Base-by-base conservation (phyloP, 108 stramenopile species). In the Conticribra guillardii region DNA sequence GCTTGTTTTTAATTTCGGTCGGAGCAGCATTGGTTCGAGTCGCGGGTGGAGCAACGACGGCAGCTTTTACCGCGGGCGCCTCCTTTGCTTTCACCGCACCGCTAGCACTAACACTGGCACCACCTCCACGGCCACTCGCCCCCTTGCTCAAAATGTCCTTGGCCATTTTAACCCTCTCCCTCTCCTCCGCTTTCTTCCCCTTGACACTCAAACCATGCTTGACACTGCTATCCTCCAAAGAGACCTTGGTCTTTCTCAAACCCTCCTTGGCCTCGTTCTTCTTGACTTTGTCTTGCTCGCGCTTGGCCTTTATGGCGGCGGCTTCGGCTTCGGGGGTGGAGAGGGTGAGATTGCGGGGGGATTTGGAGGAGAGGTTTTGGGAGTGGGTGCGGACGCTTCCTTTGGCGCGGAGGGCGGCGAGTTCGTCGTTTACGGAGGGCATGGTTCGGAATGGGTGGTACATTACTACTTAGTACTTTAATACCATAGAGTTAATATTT, bases 321-420 rank as follows among this genome's bases (percentile, higher is more conserved):
- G 14, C 77, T 34, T 78, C 77, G 34, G 77, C 77, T 32, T 78
- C 71, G 18, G 77, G 77, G 1, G 77, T 78, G 46, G 77, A 78
- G 24, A 78, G 71, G 46, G 30, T 30, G 11, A 29, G 14, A n/a
- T 46, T 52, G 26, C 64, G 45, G 0, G 50, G 32, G 19, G 67
- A 47, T 46, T 67, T 56, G 32, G 56, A 32, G 22, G 18, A 32
- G 15, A 78, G 64, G 22, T 27, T 46, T 1, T 52, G 23, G 47
- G 71, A 64, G 27, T 55, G 64, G 41, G 64, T 45, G 18, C 65
- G 66, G 16, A 73, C 71, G 22, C 54, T 41, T 34, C 77, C 77
- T 26, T 55, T 45, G 44, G 64, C 53, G 15, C 77, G 77, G 50
- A 78, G 64, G 28, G 77, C 71, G 60, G 71, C 77, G 33, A 78